Percentiles rank a stretch among this genome's conserved stretches.
phyloP scores from a whole-genome alignment of 106 monocot species.

The Allium cepa region DNA sequence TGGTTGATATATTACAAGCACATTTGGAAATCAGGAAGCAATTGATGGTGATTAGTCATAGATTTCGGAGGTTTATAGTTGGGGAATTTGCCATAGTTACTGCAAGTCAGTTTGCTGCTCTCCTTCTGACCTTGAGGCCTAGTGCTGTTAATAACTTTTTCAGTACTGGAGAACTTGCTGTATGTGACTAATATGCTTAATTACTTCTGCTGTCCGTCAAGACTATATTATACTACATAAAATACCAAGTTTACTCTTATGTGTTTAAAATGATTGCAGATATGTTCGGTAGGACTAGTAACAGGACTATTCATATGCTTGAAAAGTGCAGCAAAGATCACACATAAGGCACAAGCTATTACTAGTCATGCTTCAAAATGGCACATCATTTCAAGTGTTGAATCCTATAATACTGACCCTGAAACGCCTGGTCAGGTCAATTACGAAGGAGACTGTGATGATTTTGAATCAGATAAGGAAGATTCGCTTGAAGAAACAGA shows the following conservation, averaged over 20 bases:
- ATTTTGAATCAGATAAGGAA: constrained; percentile 17
- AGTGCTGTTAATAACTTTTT: constrained; percentile 35
- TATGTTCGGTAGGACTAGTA: constrained; percentile 48
- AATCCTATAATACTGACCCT: constrained; percentile 23
- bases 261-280: constrained; percentile 15
- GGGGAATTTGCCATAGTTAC: constrained; percentile 30
- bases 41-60: constrained; percentile 56
- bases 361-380: constrained; percentile 65
- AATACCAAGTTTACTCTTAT: neutral
- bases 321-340: constrained; percentile 55
- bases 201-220: neutral
- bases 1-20: constrained; percentile 39
- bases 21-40: constrained; percentile 62
- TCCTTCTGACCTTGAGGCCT: constrained; percentile 37
- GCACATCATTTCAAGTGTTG: constrained; percentile 58
- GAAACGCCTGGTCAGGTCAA: constrained; percentile 13
- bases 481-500: constrained; percentile 45
- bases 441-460: constrained; percentile 19
- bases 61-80: constrained; percentile 53
- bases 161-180: constrained; percentile 60
- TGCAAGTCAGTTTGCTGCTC: constrained; percentile 36
- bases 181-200: neutral
- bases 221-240: neutral
- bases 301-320: constrained; percentile 55
- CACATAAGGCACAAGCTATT: constrained; percentile 62